Conservation (phyloP, 495 filamentous ascomycete genomes). For the Evansstolkia leycettana region DNA sequence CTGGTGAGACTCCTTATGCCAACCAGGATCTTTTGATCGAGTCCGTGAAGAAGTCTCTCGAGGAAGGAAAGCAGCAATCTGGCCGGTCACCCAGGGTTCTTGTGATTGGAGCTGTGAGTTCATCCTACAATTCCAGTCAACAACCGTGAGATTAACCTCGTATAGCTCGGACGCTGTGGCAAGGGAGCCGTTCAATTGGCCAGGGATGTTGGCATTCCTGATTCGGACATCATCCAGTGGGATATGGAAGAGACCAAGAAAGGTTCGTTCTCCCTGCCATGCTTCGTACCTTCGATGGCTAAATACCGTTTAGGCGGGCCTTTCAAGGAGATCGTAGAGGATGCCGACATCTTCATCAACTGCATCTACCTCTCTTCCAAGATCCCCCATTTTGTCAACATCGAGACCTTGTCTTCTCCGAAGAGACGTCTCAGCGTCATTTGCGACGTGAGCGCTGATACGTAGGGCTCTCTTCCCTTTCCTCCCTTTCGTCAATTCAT, state of each 20-base stretch:
- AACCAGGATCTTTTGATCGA: slow-evolving; percentile 62
- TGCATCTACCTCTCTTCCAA: slow-evolving; percentile 72
- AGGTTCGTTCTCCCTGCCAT: slow-evolving; percentile 7
- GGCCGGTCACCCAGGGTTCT: slow-evolving; percentile 40
- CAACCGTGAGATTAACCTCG: not conserved
- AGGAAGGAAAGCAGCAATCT: slow-evolving; percentile 41
- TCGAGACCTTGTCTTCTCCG: slow-evolving; percentile 52
- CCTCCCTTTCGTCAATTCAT: not conserved
- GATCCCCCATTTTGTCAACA: slow-evolving; percentile 63
- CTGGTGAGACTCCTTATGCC: slow-evolving; percentile 59
- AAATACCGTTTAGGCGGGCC: slow-evolving; percentile 46
- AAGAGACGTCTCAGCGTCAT: slow-evolving; percentile 70
- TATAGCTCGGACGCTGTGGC: slow-evolving; percentile 68
- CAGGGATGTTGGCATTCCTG: slow-evolving; percentile 59
- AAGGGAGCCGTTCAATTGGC: slow-evolving; percentile 73
- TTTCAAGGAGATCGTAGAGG: slow-evolving; percentile 73
- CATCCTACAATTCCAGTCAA: not conserved
- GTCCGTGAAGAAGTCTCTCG: slow-evolving; percentile 58
- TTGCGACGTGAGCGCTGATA: slow-evolving; percentile 75
- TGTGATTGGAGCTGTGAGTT: slow-evolving; percentile 46
- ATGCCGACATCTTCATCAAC: slow-evolving; percentile 67
- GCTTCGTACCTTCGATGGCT: not conserved
- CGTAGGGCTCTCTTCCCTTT: slow-evolving; percentile 17
- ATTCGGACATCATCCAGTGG: slow-evolving; percentile 73
- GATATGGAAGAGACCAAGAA: slow-evolving; percentile 76